Evolutionary conservation across 163 green algal species (phyloP).

Genomic region (Volvox carteri): DNA sequence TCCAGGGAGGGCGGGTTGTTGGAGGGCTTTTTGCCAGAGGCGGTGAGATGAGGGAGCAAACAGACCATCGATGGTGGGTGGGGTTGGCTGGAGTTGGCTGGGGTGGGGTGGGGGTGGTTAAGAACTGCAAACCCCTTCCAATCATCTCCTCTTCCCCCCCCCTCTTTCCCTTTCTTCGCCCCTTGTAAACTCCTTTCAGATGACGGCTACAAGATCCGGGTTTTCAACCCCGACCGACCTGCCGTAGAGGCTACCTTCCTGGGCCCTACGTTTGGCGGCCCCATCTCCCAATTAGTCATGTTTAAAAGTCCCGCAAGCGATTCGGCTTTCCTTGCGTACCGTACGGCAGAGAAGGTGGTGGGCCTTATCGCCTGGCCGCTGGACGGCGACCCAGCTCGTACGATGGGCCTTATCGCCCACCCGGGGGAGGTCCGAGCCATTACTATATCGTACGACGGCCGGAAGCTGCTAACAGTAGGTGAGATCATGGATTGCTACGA

Average conservation of each 20-base stretch:
- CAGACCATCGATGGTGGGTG: too few species aligned
- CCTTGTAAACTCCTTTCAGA: conserved; percentile 73
- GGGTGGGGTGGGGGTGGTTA: too few species aligned
- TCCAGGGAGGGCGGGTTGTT: too few species aligned
- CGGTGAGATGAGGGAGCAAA: too few species aligned
- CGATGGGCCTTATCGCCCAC: conserved; percentile 84
- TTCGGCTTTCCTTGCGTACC: conserved; percentile 77
- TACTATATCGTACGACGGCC: conserved; percentile 75
- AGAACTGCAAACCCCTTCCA: background rate
- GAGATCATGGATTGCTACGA: too few species aligned
- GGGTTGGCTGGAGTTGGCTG: too few species aligned
- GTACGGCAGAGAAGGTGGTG: conserved; percentile 72
- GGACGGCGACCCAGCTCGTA: conserved; percentile 75
- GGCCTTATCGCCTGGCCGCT: conserved; percentile 81
- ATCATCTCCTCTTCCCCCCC: background rate
- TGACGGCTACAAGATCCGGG: conserved; percentile 75
- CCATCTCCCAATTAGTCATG: conserved; percentile 70
- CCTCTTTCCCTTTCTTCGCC: too few species aligned
- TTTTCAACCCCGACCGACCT: conserved; percentile 75
- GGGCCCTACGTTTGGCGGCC: conserved; percentile 75
- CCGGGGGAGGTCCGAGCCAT: conserved; percentile 70
- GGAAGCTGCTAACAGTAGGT: conserved; percentile 76
- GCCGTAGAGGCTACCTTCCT: conserved; percentile 66
- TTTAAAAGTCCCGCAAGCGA: conserved; percentile 62
- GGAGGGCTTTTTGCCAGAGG: too few species aligned